Conservation (phyloP, 371 early-diverging fungal species). For the Actinomortierella wolfii region DNA sequence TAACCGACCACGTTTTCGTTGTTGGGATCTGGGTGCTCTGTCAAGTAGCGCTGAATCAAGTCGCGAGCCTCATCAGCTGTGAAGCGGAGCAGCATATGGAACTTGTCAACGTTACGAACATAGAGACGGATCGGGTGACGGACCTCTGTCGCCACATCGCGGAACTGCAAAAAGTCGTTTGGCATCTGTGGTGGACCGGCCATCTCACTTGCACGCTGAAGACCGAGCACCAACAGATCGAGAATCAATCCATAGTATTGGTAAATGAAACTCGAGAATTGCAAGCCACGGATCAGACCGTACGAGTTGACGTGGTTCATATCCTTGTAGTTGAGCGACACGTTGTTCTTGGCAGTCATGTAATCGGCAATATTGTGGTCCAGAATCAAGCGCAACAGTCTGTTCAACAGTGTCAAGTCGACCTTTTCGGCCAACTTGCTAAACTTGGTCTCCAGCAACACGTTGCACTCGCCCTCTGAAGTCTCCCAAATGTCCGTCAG, state of each 20-base stretch:
- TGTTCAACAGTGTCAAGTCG: conserved; percentile 95
- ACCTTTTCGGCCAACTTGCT: conserved; percentile 96
- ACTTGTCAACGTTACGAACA: conserved; percentile 90
- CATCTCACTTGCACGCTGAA: conserved; percentile 95
- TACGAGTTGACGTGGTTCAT: conserved; percentile 98
- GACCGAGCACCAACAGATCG: conserved; percentile 95
- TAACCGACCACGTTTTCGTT: conserved; percentile 99
- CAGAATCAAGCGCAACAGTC: conserved; percentile 92
- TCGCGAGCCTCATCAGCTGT: conserved; percentile 93
- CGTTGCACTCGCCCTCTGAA: conserved; percentile 88
- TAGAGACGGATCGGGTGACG: conserved; percentile 98
- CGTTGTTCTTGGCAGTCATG: conserved; percentile 98
- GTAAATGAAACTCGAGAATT: conserved; percentile 97
- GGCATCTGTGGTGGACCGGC: conserved; percentile 94
- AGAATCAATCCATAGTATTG: conserved; percentile 97
- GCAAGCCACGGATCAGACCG: conserved; percentile 98
- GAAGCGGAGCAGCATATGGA: conserved; percentile 95
- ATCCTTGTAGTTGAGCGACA: conserved; percentile 98
- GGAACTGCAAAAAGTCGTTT: conserved; percentile 97
- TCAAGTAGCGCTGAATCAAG: conserved; percentile 94
- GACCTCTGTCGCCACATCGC: conserved; percentile 89
- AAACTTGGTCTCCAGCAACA: conserved; percentile 93
- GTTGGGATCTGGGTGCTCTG: conserved; percentile 98
- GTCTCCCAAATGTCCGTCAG: conserved; percentile 96
- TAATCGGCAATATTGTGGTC: conserved; percentile 99